A percentile compares a stretch with the other conserved stretches of the same genome.
These are phyloP conservation scores for Aureobasidium sp. DNA, from an alignment of 2,329 filamentous ascomycete genomes.

Conservation along the genomic window DNA sequence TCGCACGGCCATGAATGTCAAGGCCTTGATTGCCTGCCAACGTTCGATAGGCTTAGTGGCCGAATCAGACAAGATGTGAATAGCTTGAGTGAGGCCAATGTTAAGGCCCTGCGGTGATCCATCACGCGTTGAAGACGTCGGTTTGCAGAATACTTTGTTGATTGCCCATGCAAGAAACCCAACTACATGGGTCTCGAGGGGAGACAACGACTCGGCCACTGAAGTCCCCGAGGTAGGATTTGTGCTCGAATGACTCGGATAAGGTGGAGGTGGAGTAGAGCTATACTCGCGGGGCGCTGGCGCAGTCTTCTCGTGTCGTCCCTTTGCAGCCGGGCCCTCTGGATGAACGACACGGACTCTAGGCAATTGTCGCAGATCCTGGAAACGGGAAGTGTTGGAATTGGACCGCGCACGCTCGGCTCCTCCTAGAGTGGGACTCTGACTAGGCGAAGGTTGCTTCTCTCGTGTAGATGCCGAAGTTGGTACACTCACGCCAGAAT, in stretches of 20 bases:
- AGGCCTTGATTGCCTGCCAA: conserved; percentile 21
- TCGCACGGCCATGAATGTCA: conserved; percentile 22
- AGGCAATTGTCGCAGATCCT: conserved; percentile 22
- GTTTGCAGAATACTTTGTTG: not conserved
- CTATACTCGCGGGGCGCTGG: conserved; percentile 20
- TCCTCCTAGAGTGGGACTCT: not conserved
- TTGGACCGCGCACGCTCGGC: not conserved
- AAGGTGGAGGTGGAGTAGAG: conserved; percentile 18
- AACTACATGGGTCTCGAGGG: not conserved
- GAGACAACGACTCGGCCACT: not conserved
- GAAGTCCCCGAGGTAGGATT: not conserved
- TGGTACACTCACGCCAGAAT: not conserved
- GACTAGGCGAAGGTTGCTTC: not conserved
- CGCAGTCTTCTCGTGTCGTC: conserved; percentile 15
- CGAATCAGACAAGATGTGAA: conserved; percentile 17
- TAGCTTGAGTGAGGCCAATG: conserved; percentile 18
- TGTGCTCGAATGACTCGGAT: not conserved
- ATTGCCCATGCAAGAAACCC: not conserved
- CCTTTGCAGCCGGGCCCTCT: not conserved
- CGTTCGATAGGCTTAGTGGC: conserved; percentile 21
- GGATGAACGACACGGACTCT: conserved; percentile 25
- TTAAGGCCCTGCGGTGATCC: not conserved
- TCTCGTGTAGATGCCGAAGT: not conserved
- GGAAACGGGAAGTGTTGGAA: conserved; percentile 8
- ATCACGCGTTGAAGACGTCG: conserved; percentile 9